These are phyloP conservation scores for Inga oerstediana DNA, from an alignment of 306 rosid genomes.

Conservation along the genomic window DNA sequence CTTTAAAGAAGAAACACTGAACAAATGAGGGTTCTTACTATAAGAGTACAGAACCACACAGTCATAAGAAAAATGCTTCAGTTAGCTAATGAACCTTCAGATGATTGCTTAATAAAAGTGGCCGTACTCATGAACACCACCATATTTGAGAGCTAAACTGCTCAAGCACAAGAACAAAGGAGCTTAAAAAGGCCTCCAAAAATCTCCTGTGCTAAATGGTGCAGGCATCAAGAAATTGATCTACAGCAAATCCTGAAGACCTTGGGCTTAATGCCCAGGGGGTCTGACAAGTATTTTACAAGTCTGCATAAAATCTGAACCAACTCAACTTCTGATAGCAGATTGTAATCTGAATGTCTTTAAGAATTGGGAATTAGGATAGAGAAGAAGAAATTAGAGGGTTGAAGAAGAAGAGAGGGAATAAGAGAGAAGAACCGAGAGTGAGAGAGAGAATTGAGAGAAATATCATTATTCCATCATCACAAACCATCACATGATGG, in stretches of 20 bases:
- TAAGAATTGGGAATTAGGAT: too few relatives aligned
- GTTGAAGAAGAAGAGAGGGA: too few relatives aligned
- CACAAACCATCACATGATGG: too few relatives aligned
- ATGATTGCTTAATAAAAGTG: not conserved
- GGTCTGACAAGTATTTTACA: not conserved
- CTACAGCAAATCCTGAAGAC: not conserved
- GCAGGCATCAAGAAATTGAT: not conserved
- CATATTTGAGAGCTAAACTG: not conserved
- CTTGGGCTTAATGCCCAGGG: not conserved
- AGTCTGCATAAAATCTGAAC: constrained; percentile 1
- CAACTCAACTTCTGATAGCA: not conserved
- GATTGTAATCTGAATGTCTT: too few relatives aligned
- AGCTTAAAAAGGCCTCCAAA: not conserved
- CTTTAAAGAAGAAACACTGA: not conserved
- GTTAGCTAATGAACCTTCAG: not conserved
- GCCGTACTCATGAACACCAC: not conserved
- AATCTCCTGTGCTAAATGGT: not conserved
- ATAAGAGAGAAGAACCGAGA: too few relatives aligned
- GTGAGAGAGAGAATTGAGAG: too few relatives aligned
- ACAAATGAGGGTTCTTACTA: not conserved
- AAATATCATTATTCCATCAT: too few relatives aligned
- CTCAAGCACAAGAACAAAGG: not conserved
- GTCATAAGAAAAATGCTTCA: not conserved
- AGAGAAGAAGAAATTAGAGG: too few relatives aligned
- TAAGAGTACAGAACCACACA: not conserved